phyloP scores from a whole-genome alignment of 2,329 filamentous ascomycete species.

The Aspergillus glaucus region DNA sequence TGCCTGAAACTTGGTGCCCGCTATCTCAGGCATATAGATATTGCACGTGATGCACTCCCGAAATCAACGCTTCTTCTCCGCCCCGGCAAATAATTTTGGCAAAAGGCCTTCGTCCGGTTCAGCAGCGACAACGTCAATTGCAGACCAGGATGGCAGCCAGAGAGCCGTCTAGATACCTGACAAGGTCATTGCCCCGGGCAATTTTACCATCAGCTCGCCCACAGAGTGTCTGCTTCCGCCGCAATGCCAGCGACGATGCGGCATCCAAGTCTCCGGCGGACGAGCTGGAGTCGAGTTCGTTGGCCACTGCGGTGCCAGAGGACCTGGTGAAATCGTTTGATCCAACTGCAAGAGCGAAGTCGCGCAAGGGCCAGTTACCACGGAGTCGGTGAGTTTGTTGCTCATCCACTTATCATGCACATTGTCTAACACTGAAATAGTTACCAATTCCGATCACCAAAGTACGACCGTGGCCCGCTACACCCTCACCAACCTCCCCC shows the following conservation, averaged over 20 bases:
- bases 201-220: slow-evolving; percentile 25
- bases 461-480: slow-evolving; percentile 88
- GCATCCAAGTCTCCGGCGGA: slow-evolving; percentile 24
- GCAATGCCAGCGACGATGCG: slow-evolving; percentile 44
- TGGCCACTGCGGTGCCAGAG: slow-evolving; percentile 33
- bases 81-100: slow-evolving; percentile 29
- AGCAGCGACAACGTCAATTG: slow-evolving; percentile 13
- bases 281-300: slow-evolving; percentile 46
- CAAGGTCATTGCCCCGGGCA: slow-evolving; percentile 32
- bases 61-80: slow-evolving; percentile 6
- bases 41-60: slow-evolving; percentile 13
- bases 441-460: slow-evolving; percentile 91
- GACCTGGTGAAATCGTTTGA: slow-evolving; percentile 45
- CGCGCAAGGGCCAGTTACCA: slow-evolving; percentile 41
- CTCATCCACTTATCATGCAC: not conserved
- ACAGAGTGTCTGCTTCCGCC: slow-evolving; percentile 30
- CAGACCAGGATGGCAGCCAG: slow-evolving; percentile 32
- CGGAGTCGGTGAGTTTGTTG: slow-evolving; percentile 46
- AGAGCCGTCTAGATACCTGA: slow-evolving; percentile 34
- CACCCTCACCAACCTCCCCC: slow-evolving; percentile 89
- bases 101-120: slow-evolving; percentile 4
- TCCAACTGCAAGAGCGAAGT: slow-evolving; percentile 42
- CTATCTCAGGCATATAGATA: slow-evolving; percentile 5
- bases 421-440: slow-evolving; percentile 42
- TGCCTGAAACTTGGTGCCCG: slow-evolving; percentile 5